A percentile compares a stretch with the other conserved stretches of the same genome.
phyloP scores from a whole-genome alignment of 2,329 filamentous ascomycete species.

The Hymenoscyphus occultus region DNA sequence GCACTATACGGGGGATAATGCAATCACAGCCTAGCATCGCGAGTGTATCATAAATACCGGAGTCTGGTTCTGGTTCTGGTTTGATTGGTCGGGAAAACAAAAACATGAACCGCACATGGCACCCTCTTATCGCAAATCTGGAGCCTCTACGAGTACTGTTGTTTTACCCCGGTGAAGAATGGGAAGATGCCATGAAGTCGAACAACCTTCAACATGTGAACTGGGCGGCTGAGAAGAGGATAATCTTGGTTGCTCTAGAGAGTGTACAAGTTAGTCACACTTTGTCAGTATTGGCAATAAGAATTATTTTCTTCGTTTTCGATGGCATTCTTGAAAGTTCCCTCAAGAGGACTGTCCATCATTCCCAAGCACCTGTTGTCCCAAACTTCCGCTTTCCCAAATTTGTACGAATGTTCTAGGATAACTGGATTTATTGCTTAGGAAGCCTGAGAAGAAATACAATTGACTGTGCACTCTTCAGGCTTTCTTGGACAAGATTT shows the following conservation, averaged over 20 bases:
- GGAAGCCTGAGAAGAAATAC: too few species aligned
- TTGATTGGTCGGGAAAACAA: slow-evolving; percentile 1
- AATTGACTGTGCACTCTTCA: too few species aligned
- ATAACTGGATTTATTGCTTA: too few species aligned
- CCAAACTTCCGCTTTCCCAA: too few species aligned
- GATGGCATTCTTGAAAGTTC: too few species aligned
- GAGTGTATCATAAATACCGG: background rate
- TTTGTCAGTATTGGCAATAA: background rate
- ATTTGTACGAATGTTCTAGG: too few species aligned
- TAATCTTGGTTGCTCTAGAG: background rate
- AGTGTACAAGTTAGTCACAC: background rate
- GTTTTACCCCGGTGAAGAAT: background rate
- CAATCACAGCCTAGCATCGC: background rate
- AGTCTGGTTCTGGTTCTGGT: background rate
- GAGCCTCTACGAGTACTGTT: background rate
- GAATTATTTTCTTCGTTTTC: too few species aligned
- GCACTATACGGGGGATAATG: slow-evolving; percentile 3
- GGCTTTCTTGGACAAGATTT: too few species aligned
- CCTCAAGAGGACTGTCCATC: too few species aligned
- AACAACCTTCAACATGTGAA: background rate
- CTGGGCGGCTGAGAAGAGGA: background rate
- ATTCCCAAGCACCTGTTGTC: too few species aligned
- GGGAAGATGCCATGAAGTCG: background rate
- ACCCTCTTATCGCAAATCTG: background rate
- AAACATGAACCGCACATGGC: background rate